Evolutionary conservation across 805 yeast species (phyloP).

Genomic region (Kodamaea leandrae): DNA sequence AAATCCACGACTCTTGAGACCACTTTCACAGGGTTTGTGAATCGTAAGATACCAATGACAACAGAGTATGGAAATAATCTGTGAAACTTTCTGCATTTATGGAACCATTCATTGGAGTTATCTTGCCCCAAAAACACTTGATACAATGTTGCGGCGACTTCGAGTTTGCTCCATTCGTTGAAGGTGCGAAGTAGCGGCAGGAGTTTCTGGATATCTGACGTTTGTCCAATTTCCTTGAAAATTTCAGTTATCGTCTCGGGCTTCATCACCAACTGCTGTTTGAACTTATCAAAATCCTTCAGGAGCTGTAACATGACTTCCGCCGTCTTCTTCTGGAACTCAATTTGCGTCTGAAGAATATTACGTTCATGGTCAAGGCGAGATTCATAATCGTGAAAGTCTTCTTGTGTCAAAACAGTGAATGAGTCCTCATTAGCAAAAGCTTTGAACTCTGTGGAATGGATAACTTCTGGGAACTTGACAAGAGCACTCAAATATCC

Average conservation of each 20-base stretch:
- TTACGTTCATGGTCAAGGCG: slow-evolving; percentile 60
- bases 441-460: slow-evolving; percentile 47
- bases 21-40: slow-evolving; percentile 85
- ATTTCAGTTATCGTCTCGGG: slow-evolving; percentile 57
- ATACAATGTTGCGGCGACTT: slow-evolving; percentile 80
- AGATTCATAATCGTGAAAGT: slow-evolving; percentile 52
- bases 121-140: slow-evolving; percentile 80
- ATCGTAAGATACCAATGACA: slow-evolving; percentile 70
- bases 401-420: slow-evolving; percentile 36
- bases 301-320: slow-evolving; percentile 54
- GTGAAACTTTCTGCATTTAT: slow-evolving; percentile 71
- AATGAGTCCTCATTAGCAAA: slow-evolving; percentile 49
- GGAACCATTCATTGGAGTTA: slow-evolving; percentile 70
- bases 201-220: slow-evolving; percentile 51
- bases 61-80: slow-evolving; percentile 74
- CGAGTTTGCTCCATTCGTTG: slow-evolving; percentile 79
- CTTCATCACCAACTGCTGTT: slow-evolving; percentile 47
- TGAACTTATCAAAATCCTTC: slow-evolving; percentile 57
- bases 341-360: slow-evolving; percentile 58
- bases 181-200: slow-evolving; percentile 68
- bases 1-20: slow-evolving; percentile 77
- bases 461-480: slow-evolving; percentile 53
- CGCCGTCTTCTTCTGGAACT: slow-evolving; percentile 70
- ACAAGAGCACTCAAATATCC: slow-evolving; percentile 62
- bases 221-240: slow-evolving; percentile 62